These are phyloP conservation scores for Lactifluus rugatus DNA, from an alignment of 768 basidiomycete genomes.

Conservation along the genomic window DNA sequence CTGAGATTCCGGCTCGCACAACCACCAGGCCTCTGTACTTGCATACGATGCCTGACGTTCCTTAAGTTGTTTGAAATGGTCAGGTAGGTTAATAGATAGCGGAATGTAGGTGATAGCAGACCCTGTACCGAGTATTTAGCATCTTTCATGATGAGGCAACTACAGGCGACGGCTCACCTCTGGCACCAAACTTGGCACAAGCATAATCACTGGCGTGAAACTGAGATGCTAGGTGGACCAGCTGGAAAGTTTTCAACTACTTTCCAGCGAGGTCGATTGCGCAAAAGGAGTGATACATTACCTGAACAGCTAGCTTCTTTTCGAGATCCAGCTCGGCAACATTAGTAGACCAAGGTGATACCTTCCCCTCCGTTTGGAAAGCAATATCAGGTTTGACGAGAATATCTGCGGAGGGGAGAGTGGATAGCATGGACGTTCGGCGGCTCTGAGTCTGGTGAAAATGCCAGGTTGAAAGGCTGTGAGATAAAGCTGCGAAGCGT, in stretches of 20 bases:
- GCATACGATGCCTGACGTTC: slow-evolving; percentile 17
- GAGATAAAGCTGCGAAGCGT: too few species aligned
- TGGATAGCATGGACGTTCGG: slow-evolving; percentile 10
- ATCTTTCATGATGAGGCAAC: background rate
- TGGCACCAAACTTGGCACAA: slow-evolving; percentile 19
- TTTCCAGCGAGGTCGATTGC: background rate
- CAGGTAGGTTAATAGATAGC: slow-evolving; percentile 19
- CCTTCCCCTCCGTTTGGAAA: background rate
- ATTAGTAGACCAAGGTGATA: background rate
- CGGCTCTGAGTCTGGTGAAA: background rate
- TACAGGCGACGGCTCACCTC: slow-evolving; percentile 3
- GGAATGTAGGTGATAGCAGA: slow-evolving; percentile 18
- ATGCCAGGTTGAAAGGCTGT: too few species aligned
- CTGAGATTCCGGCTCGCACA: slow-evolving; percentile 7
- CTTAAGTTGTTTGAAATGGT: slow-evolving; percentile 16
- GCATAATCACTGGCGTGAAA: slow-evolving; percentile 20
- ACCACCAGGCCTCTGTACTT: slow-evolving; percentile 18
- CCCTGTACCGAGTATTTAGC: slow-evolving; percentile 4
- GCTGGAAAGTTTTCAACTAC: background rate
- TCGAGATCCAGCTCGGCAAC: slow-evolving; percentile 14
- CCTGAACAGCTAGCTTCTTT: slow-evolving; percentile 18
- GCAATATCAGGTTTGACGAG: background rate
- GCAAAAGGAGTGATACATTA: background rate
- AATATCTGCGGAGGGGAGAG: slow-evolving; percentile 4
- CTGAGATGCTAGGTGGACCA: slow-evolving; percentile 21